A percentile compares a stretch with the other conserved stretches of the same genome.
These are phyloP conservation scores for Ophiostoma ulmi DNA, from an alignment of 2,329 filamentous ascomycete genomes.

Conservation along the genomic window DNA sequence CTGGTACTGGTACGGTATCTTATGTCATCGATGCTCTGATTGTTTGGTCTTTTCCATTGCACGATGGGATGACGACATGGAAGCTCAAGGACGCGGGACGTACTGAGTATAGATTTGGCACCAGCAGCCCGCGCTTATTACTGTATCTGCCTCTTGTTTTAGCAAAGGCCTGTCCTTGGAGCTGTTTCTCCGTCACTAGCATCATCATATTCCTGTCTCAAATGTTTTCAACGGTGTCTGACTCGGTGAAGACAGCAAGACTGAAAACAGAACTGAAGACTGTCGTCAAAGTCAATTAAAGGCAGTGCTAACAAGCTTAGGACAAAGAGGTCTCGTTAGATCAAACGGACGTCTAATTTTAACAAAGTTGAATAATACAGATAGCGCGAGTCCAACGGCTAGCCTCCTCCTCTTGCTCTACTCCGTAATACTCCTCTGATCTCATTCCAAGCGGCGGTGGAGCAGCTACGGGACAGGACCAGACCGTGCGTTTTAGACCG, in stretches of 20 bases:
- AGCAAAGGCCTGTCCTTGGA: neutral
- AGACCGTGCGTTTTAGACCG: constrained; percentile 19
- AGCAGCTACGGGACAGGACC: constrained; percentile 17
- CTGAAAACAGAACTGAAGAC: neutral
- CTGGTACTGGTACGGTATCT: constrained; percentile 14
- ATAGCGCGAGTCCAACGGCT: constrained; percentile 15
- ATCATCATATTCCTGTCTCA: neutral
- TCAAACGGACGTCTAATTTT: constrained; percentile 16
- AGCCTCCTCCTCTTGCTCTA: neutral
- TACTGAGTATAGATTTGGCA: neutral
- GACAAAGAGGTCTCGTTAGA: constrained; percentile 9
- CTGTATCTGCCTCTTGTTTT: neutral
- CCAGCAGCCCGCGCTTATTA: neutral
- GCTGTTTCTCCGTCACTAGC: neutral
- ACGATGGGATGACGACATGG: neutral
- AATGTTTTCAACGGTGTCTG: neutral
- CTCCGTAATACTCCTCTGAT: constrained; percentile 1
- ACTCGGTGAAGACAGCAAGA: neutral
- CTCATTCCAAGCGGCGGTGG: constrained; percentile 16
- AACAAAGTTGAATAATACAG: constrained; percentile 17
- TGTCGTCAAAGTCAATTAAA: neutral
- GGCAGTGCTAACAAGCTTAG: neutral
- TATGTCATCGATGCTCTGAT: neutral
- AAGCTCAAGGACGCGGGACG: no score
- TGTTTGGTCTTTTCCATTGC: neutral